phyloP scores from a whole-genome alignment of 768 basidiomycete genomes.

The Suillus alpinus region DNA sequence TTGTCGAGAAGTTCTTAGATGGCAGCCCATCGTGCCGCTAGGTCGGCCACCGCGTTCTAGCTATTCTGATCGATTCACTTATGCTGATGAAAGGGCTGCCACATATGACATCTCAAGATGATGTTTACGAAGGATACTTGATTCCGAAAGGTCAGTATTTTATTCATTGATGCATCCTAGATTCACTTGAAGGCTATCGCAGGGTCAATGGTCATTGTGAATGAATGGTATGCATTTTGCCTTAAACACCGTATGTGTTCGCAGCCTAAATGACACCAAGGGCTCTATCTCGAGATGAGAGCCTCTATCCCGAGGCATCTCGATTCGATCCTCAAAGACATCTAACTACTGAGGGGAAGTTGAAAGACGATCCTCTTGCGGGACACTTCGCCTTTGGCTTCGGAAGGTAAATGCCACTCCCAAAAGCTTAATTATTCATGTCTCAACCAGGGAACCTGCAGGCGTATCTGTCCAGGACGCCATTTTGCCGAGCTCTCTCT shows the following conservation, averaged over 20 bases:
- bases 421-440: not conserved
- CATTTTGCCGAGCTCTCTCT: slow-evolving; percentile 3
- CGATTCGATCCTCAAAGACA: not conserved
- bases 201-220: not conserved
- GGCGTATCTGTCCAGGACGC: slow-evolving; percentile 8
- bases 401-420: not conserved
- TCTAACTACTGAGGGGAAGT: not conserved
- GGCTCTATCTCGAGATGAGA: not conserved
- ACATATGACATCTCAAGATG: slow-evolving; percentile 13
- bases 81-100: slow-evolving; percentile 4
- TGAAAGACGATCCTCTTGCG: not conserved
- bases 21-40: slow-evolving; percentile 14
- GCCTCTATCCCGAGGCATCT: not conserved
- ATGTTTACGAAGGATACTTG: slow-evolving; percentile 18
- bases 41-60: slow-evolving; percentile 5
- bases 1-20: slow-evolving; percentile 23
- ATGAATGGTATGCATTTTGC: not conserved
- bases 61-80: not conserved
- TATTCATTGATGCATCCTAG: not conserved
- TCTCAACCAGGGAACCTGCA: not conserved
- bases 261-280: not conserved
- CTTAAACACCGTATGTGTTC: not conserved
- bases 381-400: not conserved
- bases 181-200: not conserved
- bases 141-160: slow-evolving; percentile 17